Evolutionary conservation across 345 rosid species (phyloP).

Genomic region (Lepidium sativum): DNA sequence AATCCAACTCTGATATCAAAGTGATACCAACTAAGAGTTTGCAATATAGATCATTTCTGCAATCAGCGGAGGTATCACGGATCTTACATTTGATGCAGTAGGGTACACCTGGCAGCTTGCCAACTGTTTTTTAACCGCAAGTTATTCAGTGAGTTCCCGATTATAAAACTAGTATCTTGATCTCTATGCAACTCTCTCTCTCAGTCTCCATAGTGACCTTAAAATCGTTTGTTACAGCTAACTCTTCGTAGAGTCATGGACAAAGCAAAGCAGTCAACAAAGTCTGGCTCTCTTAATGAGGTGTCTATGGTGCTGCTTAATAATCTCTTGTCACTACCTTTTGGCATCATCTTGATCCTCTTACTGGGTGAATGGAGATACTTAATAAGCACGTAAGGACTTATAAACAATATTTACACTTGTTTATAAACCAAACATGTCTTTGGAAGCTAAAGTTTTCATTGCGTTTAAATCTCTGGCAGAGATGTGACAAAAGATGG

Average conservation of each 20-base stretch:
- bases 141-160: slow-evolving; percentile 58
- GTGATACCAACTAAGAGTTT: slow-evolving; percentile 2
- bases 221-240: slow-evolving; percentile 41
- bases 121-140: slow-evolving; percentile 80
- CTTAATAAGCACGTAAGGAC: slow-evolving; percentile 55
- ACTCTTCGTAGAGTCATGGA: slow-evolving; percentile 76
- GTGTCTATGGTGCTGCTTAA: slow-evolving; percentile 92
- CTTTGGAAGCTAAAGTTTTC: neutral
- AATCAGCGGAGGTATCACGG: slow-evolving; percentile 71
- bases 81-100: slow-evolving; percentile 62
- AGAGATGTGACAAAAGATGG: slow-evolving; percentile 63
- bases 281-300: slow-evolving; percentile 69
- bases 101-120: slow-evolving; percentile 80
- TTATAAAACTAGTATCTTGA: neutral
- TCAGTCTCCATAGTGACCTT: neutral
- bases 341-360: slow-evolving; percentile 54
- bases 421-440: neutral
- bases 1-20: neutral
- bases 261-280: slow-evolving; percentile 73
- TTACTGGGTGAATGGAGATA: slow-evolving; percentile 71
- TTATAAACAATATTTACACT: neutral
- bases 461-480: slow-evolving; percentile 10
- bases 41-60: slow-evolving; percentile 77
- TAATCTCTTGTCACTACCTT: slow-evolving; percentile 75
- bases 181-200: neutral